These are phyloP conservation scores for Pyracantha coccinea DNA, from an alignment of 331 rosid genomes.

Conservation along the genomic window DNA sequence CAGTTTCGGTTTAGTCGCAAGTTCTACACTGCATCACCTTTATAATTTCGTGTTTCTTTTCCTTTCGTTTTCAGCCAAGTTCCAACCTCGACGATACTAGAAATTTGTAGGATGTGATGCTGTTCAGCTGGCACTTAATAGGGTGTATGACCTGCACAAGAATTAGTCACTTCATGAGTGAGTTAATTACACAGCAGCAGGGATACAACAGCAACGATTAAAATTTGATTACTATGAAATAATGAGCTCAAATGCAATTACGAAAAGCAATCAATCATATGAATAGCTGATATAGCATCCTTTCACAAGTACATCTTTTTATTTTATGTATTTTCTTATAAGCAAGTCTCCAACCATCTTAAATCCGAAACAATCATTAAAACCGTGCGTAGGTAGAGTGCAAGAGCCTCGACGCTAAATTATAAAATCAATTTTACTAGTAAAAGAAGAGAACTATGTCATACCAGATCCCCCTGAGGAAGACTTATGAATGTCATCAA, in stretches of 20 bases:
- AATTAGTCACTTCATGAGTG: neutral
- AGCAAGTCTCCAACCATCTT: neutral
- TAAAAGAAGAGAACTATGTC: neutral
- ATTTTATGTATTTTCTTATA: neutral
- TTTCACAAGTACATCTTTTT: neutral
- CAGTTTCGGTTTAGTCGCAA: neutral
- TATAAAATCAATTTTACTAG: neutral
- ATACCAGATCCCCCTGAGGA: constrained; percentile 8
- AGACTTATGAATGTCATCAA: constrained; percentile 41
- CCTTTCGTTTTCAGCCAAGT: neutral
- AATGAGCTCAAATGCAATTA: neutral
- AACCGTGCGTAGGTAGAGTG: neutral
- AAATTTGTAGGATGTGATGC: neutral
- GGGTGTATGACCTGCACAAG: neutral
- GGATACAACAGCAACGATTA: neutral
- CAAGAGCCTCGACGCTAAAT: neutral
- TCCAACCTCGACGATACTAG: neutral
- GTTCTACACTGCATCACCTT: neutral
- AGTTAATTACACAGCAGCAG: neutral
- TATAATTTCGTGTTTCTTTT: neutral
- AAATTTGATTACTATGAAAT: neutral
- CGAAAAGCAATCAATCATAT: neutral
- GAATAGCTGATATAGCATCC: neutral
- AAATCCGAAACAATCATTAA: neutral
- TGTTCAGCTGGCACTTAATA: neutral